These are phyloP conservation scores for Symmetrospora coprosmae DNA, from an alignment of 768 basidiomycete genomes.

Conservation along the genomic window DNA sequence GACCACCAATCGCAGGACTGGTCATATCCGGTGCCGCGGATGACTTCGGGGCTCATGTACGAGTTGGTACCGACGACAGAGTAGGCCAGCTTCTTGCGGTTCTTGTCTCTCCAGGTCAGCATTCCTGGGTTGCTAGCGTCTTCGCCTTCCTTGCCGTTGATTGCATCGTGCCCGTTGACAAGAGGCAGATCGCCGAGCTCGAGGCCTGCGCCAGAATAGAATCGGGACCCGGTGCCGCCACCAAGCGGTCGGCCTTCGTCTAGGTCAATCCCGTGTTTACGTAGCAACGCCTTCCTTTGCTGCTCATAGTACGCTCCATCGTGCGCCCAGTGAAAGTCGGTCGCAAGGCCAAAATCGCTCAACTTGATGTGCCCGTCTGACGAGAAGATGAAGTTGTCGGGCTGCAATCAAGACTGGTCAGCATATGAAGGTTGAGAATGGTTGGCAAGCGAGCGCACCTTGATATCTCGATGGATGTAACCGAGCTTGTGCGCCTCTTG, in stretches of 20 bases:
- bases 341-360: constrained; percentile 92
- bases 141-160: constrained; percentile 58
- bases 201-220: background rate
- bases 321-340: constrained; percentile 88
- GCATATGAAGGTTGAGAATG: no score
- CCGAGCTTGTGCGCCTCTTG: constrained; percentile 86
- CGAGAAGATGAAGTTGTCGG: constrained; percentile 78
- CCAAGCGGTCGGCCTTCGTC: constrained; percentile 52
- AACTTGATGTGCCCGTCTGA: constrained; percentile 84
- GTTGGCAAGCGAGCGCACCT: constrained; percentile 52
- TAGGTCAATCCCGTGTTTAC: constrained; percentile 88
- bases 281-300: constrained; percentile 70
- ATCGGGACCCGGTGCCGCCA: constrained; percentile 35
- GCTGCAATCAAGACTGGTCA: constrained; percentile 19
- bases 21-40: constrained; percentile 54
- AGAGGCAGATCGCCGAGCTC: constrained; percentile 47
- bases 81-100: constrained; percentile 65
- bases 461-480: constrained; percentile 70
- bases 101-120: constrained; percentile 91
- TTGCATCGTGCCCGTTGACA: no score
- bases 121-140: constrained; percentile 50
- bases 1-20: constrained; percentile 99
- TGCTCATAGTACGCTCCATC: constrained; percentile 71
- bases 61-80: constrained; percentile 30
- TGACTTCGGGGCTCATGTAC: constrained; percentile 38